Evolutionary conservation across 495 filamentous ascomycete species (phyloP).

Genomic region (Letharia lupina): DNA sequence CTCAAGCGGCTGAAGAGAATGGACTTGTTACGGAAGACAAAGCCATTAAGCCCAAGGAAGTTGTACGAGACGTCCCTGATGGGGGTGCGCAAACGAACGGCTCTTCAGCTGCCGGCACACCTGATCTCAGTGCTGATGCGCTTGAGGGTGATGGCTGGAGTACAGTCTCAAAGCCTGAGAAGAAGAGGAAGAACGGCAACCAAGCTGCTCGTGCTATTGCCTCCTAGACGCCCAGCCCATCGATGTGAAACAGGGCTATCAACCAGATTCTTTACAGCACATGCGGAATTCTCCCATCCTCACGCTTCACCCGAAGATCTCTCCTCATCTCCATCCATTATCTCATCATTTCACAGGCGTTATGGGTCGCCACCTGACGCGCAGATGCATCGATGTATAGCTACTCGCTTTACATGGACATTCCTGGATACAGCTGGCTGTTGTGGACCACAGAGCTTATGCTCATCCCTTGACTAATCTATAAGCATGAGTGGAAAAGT

Average conservation of each 20-base stretch:
- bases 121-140: slow-evolving; percentile 28
- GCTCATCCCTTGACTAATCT: slow-evolving; percentile 7
- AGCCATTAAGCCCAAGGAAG: slow-evolving; percentile 36
- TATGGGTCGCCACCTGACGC: neutral
- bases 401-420: slow-evolving; percentile 5
- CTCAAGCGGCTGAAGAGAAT: slow-evolving; percentile 29
- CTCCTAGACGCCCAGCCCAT: slow-evolving; percentile 25
- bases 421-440: slow-evolving; percentile 15
- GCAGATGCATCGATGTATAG: slow-evolving; percentile 8
- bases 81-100: slow-evolving; percentile 31
- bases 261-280: too few relatives aligned
- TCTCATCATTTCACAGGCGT: slow-evolving; percentile 10
- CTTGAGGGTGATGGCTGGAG: slow-evolving; percentile 71
- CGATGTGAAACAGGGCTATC: neutral
- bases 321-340: slow-evolving; percentile 9
- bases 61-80: slow-evolving; percentile 30
- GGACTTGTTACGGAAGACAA: slow-evolving; percentile 33
- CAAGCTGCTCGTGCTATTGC: slow-evolving; percentile 41
- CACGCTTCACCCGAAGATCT: neutral
- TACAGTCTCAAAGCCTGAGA: slow-evolving; percentile 53
- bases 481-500: slow-evolving; percentile 13
- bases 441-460: slow-evolving; percentile 2
- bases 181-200: slow-evolving; percentile 41
- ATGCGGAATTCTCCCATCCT: neutral
- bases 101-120: slow-evolving; percentile 32